Evolutionary conservation across 1,284 basidiomycete genomes (phyloP).

Genomic region (Papiliotrema nemorosa): DNA sequence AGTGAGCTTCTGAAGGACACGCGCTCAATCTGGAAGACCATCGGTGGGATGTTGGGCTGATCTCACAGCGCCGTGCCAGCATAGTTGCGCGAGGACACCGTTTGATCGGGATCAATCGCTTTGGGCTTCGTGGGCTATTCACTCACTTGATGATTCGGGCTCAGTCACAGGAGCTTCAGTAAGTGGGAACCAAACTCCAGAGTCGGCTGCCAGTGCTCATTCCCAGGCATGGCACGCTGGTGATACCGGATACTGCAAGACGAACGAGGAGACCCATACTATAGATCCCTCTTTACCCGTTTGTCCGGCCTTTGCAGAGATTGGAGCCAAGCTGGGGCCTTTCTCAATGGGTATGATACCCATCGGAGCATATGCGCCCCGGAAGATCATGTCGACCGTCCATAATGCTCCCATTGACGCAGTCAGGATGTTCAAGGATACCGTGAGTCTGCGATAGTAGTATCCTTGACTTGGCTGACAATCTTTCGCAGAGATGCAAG

Average conservation of each 20-base stretch:
- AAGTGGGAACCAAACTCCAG: not conserved
- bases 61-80: constrained; percentile 53
- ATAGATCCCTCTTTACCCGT: constrained; percentile 50
- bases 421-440: constrained; percentile 62
- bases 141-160: constrained; percentile 20
- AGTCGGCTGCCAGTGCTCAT: constrained; percentile 14
- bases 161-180: not conserved
- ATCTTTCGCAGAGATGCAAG: constrained; percentile 41
- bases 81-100: constrained; percentile 55
- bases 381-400: constrained; percentile 58
- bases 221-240: constrained; percentile 61
- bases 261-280: constrained; percentile 42
- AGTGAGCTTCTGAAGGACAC: constrained; percentile 19
- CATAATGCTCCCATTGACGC: constrained; percentile 63
- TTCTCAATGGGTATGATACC: constrained; percentile 61
- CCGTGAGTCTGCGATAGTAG: constrained; percentile 41
- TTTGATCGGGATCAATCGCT: constrained; percentile 58
- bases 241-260: constrained; percentile 56
- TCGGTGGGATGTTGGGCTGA: not conserved
- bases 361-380: constrained; percentile 64
- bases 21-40: not conserved
- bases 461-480: not conserved
- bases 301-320: constrained; percentile 67
- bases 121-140: constrained; percentile 62
- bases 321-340: constrained; percentile 60